Base-by-base conservation (phyloP, 2,329 filamentous ascomycete species). In the Neurospora crassa region DNA sequence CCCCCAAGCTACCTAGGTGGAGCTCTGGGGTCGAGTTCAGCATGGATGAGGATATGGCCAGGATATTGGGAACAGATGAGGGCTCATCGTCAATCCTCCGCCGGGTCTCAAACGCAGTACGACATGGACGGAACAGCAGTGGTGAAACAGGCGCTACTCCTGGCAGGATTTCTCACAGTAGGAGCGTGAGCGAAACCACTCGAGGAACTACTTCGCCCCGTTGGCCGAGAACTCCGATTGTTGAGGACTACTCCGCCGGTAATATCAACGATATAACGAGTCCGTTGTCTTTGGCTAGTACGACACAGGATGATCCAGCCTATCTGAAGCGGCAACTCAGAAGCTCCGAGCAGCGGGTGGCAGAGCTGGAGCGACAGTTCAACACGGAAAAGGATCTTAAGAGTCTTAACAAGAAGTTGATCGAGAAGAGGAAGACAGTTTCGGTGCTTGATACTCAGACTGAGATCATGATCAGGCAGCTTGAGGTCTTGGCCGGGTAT, bases 401-500 rank as follows among this genome's bases (percentile, higher is more conserved):
- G 81, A 91, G 90, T 76, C 89, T 96, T 40, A 96, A 96, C 80
- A 94, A 91, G 76, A 95, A 94, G 79, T 84, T 98, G 34, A 87
- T 92, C 43, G 94, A 98, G 81, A 98, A 98, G 83, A 88, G 96
- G 72, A 97, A 96, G 77, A 98, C 96, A 0, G 96, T 99, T 79
- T 95, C 95, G 7, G 92, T 96, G 20, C 85, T 98, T 69, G 95
- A 98, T 79, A 95, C 94, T 0, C 93, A 97, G 81, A 93, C 94
- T 69, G 95, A 98, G 81, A 94, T 98, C 80, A 95, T 97, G 82
- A 92, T 98, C 77, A 91, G 92, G 53, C 94, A 98, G 80, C 85
- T 98, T 20, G 93, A 97, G 78, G 91, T 95, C 45, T 87, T 97
- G 77, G 94, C 93, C 4, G 93, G 94, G 67, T 95, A 96, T 78